Evolutionary conservation across 2,329 filamentous ascomycete species (phyloP).

Genomic region (Berkeleyomyces basicola): DNA sequence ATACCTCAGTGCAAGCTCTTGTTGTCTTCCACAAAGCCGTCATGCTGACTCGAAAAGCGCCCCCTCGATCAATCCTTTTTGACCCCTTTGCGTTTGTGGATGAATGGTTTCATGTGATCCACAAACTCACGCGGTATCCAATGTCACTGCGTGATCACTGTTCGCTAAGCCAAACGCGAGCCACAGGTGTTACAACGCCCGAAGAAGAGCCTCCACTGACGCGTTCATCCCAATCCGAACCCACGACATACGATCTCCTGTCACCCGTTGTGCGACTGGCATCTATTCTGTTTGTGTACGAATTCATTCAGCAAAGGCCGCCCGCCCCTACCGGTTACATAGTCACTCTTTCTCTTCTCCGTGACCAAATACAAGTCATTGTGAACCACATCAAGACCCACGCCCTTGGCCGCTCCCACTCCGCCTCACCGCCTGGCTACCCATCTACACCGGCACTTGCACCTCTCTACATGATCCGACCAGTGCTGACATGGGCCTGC

Average conservation of each 20-base stretch:
- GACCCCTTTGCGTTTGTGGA: slow-evolving; percentile 11
- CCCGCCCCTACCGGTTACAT: slow-evolving; percentile 10
- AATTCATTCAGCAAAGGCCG: slow-evolving; percentile 10
- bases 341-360: slow-evolving; percentile 1
- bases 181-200: slow-evolving; percentile 6
- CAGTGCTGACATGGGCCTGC: slow-evolving; percentile 12
- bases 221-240: not conserved
- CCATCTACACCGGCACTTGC: not conserved
- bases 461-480: slow-evolving; percentile 4
- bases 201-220: not conserved
- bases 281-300: slow-evolving; percentile 6
- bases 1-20: slow-evolving; percentile 2
- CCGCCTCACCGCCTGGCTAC: not conserved
- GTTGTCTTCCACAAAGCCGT: slow-evolving; percentile 10
- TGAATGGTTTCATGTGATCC: slow-evolving; percentile 11
- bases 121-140: slow-evolving; percentile 9
- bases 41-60: slow-evolving; percentile 6
- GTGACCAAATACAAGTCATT: slow-evolving; percentile 11
- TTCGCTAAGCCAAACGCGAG: slow-evolving; percentile 9
- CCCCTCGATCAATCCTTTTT: slow-evolving; percentile 6
- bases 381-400: slow-evolving; percentile 12
- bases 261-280: slow-evolving; percentile 8
- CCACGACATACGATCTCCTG: slow-evolving; percentile 4
- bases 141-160: slow-evolving; percentile 11
- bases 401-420: slow-evolving; percentile 1